Evolutionary conservation across 2,329 filamentous ascomycete genomes (phyloP), one percentile per base, ranked within the genome.

Genomic region (Botrytis hyacinthi): DNA sequence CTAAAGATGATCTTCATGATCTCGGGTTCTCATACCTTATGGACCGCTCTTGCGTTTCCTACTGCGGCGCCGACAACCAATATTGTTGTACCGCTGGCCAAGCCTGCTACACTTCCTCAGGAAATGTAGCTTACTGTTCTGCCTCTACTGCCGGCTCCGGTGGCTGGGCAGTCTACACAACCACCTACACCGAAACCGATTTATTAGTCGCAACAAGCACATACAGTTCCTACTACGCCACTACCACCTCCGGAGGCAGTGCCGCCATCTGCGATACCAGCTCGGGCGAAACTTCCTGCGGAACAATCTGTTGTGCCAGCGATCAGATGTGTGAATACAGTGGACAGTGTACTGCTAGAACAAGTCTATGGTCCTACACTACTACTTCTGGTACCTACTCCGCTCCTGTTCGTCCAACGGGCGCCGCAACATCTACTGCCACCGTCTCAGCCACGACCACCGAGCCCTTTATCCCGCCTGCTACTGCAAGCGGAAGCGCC

Each of bases 241-340:
- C 59, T 44, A 54, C 61, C 29, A 51, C 44, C 40, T 46, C 70
- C 26, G 60, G 70, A 62, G 66, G 73, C 26, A 66, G 85, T 8
- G 81, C 83, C 32, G 84, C 84, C 3, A 84, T 83, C 76, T 91
- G 89, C 80, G 80, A 85, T 1, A 87, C 89, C 1, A 79, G 78
- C n/a, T 81, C 84, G 6, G 86, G 87, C 72, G 83, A 93, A 81
- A 86, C 86, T 12, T 85, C 88, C 5, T 95, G 92, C 80, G 92
- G 92, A 46, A 80, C 80, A 70, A 90, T 91, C 74, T 95, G 92
- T 85, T 95, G 92, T 82, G 88, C 88, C 37, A 87, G 84, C 74
- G 88, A 87, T 83, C 91, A 93, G 82, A 91, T 90, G 79, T 95
- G 93, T 81, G 87, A 86, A 18, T 46, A 67, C 37, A 72, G 75